Conservation (phyloP, 306 rosid species). For the Vicia villosa region DNA sequence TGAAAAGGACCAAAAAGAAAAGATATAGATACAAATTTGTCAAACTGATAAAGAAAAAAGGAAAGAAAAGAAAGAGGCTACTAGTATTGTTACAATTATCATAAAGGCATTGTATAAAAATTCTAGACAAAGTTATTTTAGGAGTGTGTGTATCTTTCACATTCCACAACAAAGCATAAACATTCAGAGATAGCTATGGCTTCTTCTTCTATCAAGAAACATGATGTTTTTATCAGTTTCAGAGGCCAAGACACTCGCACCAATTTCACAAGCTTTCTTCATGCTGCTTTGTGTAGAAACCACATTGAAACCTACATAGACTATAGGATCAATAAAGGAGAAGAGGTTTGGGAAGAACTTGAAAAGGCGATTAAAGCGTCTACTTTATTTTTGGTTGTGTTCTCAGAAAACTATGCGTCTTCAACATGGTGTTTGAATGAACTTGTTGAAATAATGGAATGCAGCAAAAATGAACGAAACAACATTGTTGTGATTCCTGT, state of each 20-base stretch:
- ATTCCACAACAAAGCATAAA: too few species aligned
- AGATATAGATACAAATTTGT: too few species aligned
- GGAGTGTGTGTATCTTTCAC: too few species aligned
- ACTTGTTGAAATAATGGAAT: not conserved
- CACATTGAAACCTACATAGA: not conserved
- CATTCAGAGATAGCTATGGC: not conserved
- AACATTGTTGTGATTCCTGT: not conserved
- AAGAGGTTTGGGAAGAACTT: not conserved
- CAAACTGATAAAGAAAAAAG: too few species aligned
- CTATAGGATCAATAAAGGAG: not conserved
- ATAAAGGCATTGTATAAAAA: too few species aligned
- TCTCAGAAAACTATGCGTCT: not conserved
- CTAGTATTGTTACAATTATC: too few species aligned
- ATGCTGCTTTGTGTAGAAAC: not conserved
- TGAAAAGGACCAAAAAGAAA: too few species aligned
- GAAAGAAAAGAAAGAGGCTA: too few species aligned
- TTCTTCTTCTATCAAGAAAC: not conserved
- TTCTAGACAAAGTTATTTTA: too few species aligned
- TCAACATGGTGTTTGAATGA: constrained; percentile 23
- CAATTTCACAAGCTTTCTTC: not conserved
- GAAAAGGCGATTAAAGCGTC: not conserved
- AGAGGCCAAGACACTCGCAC: not conserved
- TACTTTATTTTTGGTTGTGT: not conserved
- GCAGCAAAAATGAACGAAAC: not conserved
- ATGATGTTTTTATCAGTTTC: not conserved